Evolutionary conservation across 257 asterid species (phyloP).

Genomic region (Scutellaria minor): DNA sequence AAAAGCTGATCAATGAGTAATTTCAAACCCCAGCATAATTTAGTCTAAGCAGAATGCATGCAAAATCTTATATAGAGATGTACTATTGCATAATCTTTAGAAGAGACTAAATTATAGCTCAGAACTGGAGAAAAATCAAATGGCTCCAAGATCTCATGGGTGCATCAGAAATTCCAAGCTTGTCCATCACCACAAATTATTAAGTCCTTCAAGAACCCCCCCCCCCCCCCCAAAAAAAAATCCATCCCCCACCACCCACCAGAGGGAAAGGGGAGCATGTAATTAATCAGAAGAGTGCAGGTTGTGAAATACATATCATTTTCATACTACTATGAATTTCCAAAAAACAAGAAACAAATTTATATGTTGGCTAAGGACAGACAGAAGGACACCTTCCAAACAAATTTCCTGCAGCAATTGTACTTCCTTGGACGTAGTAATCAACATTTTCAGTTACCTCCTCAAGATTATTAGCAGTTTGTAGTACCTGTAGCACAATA

Average conservation of each 20-base stretch:
- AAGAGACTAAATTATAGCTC: slow-evolving; percentile 23
- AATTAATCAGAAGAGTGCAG: slow-evolving; percentile 14
- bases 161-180: not conserved
- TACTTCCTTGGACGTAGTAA: slow-evolving; percentile 90
- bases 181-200: not conserved
- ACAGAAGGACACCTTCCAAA: slow-evolving; percentile 76
- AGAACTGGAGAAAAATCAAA: slow-evolving; percentile 1
- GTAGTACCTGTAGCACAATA: slow-evolving; percentile 66
- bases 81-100: slow-evolving; percentile 10
- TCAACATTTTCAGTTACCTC: slow-evolving; percentile 99
- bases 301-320: not conserved
- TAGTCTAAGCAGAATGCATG: slow-evolving; percentile 18
- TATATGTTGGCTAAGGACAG: slow-evolving; percentile 31
- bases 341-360: slow-evolving; percentile 1
- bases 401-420: slow-evolving; percentile 95
- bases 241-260: not conserved
- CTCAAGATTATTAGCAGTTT: slow-evolving; percentile 96
- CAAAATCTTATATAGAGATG: not conserved
- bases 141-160: not conserved
- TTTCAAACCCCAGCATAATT: not conserved
- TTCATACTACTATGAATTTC: slow-evolving; percentile 10
- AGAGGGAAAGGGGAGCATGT: not conserved
- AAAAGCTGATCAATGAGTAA: slow-evolving; percentile 24
- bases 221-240: not conserved
- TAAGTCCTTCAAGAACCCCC: not conserved